These are phyloP conservation scores for Candida tunisiensis DNA, from an alignment of 1,139 yeast genomes.

Conservation along the genomic window DNA sequence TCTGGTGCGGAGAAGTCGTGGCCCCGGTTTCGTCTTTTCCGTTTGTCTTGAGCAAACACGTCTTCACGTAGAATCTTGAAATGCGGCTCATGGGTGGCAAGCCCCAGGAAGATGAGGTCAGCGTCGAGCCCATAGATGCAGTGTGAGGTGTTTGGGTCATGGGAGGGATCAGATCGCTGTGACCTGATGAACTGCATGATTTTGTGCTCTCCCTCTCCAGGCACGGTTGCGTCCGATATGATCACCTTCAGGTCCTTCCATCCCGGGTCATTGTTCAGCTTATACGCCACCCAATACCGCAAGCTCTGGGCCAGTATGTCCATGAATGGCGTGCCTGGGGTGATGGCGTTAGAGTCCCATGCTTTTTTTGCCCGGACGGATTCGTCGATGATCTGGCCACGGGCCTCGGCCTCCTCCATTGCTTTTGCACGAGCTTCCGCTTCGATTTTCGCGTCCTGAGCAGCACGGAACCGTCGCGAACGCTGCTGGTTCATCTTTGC, in stretches of 20 bases:
- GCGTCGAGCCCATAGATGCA: constrained; percentile 98
- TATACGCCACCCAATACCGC: constrained; percentile 82
- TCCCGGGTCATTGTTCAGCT: constrained; percentile 74
- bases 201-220: constrained; percentile 99
- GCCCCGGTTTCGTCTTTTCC: constrained; percentile 22
- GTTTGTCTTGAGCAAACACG: constrained; percentile 61
- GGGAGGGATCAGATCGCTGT: constrained; percentile 55
- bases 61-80: constrained; percentile 90
- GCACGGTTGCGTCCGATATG: constrained; percentile 94
- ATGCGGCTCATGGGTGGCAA: constrained; percentile 95
- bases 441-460: constrained; percentile 66
- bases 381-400: constrained; percentile 25
- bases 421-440: constrained; percentile 19
- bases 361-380: constrained; percentile 28
- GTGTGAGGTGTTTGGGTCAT: constrained; percentile 78
- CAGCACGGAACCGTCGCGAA: constrained; percentile 90
- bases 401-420: constrained; percentile 28
- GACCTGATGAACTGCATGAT: constrained; percentile 88
- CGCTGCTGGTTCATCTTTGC: constrained; percentile 99
- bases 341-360: constrained; percentile 87
- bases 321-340: constrained; percentile 99
- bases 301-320: constrained; percentile 69
- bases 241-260: constrained; percentile 81
- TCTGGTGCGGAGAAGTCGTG: constrained; percentile 8
- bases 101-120: constrained; percentile 90